Conservation (phyloP, 2,329 filamentous ascomycete species). For the Arthrobotrys sinensis region DNA sequence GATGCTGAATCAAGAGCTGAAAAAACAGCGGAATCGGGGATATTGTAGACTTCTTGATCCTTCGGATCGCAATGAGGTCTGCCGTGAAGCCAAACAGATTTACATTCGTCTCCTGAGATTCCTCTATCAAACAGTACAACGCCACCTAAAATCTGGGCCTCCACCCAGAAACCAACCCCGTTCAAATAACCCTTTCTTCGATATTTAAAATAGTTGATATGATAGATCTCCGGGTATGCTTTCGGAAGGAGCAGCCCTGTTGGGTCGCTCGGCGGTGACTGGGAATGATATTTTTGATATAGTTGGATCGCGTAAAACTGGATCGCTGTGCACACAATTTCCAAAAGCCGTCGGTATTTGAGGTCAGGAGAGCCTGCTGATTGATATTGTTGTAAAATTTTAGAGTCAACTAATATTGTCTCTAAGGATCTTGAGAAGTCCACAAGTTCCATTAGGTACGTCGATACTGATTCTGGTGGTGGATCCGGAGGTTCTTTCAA, state of each 20-base stretch:
- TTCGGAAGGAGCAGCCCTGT: not conserved
- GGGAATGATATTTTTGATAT: constrained; percentile 19
- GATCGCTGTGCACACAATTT: not conserved
- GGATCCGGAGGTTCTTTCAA: not conserved
- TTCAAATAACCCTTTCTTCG: not conserved
- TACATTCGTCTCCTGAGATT: constrained; percentile 16
- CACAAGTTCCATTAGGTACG: not conserved
- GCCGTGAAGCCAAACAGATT: constrained; percentile 22
- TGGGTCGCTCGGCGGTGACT: not conserved
- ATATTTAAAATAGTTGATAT: constrained; percentile 8
- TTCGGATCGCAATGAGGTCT: not conserved
- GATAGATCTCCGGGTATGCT: constrained; percentile 1
- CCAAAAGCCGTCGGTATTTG: not conserved
- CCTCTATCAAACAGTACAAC: constrained; percentile 17
- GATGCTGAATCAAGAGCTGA: not conserved
- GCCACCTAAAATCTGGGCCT: constrained; percentile 19
- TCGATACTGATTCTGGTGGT: not conserved
- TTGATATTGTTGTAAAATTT: not conserved
- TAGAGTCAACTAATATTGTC: not conserved
- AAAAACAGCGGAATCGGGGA: not conserved
- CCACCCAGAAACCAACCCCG: constrained; percentile 7
- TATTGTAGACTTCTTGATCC: not conserved
- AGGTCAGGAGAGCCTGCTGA: not conserved
- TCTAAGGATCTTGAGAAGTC: not conserved
- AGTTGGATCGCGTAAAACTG: constrained; percentile 8